These are phyloP conservation scores for Calonectria honghensis DNA, from an alignment of 2,329 filamentous ascomycete genomes.

Conservation along the genomic window DNA sequence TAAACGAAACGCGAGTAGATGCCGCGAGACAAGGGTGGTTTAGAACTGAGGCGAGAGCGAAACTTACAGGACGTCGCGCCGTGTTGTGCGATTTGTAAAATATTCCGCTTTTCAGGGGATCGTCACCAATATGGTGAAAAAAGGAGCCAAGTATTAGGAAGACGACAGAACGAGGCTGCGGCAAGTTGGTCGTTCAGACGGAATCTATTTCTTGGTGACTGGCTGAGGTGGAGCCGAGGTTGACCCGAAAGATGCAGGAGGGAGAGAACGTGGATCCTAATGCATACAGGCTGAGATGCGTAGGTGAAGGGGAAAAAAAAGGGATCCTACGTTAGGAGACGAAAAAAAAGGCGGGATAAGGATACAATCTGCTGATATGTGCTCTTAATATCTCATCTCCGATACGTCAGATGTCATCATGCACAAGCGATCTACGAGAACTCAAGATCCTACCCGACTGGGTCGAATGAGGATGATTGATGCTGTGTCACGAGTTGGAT, in stretches of 20 bases:
- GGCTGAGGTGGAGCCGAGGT: slow-evolving; percentile 49
- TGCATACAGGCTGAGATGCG: background rate
- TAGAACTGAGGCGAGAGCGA: background rate
- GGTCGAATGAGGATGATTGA: background rate
- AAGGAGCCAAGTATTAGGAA: slow-evolving; percentile 13
- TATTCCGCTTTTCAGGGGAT: background rate
- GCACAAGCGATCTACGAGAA: background rate
- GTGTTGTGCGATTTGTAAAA: slow-evolving; percentile 1
- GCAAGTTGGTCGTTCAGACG: slow-evolving; percentile 27
- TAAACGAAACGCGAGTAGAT: slow-evolving; percentile 40
- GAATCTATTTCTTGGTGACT: slow-evolving; percentile 25
- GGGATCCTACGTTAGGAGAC: background rate
- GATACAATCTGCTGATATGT: too few species aligned
- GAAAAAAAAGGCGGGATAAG: too few species aligned
- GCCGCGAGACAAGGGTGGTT: slow-evolving; percentile 22
- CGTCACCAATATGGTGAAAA: slow-evolving; percentile 16
- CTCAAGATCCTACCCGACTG: background rate
- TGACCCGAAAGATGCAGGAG: slow-evolving; percentile 43
- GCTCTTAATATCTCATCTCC: background rate
- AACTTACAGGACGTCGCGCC: slow-evolving; percentile 28
- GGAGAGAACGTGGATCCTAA: slow-evolving; percentile 1
- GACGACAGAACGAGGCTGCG: slow-evolving; percentile 30
- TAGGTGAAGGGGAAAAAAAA: background rate
- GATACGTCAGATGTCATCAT: background rate
- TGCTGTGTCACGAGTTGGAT: background rate